Evolutionary conservation across 106 monocot genomes (phyloP).

Genomic region (Dendrobium nobile): DNA sequence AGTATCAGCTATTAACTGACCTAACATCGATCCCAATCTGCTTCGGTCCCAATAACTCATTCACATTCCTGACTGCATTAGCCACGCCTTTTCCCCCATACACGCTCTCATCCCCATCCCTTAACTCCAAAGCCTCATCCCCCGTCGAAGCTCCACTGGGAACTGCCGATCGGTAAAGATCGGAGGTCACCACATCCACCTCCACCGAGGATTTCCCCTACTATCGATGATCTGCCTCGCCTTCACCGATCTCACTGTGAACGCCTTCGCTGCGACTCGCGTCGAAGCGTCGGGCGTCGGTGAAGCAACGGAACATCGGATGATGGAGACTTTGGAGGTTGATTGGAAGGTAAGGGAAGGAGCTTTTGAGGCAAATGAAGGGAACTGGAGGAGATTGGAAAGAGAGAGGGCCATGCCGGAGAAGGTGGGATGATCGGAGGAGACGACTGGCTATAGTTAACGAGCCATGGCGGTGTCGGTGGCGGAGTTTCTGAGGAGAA

Average conservation of each 20-base stretch:
- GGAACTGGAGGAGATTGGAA: neutral
- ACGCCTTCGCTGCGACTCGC: slow-evolving; percentile 8
- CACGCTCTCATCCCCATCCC: slow-evolving; percentile 73
- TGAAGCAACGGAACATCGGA: slow-evolving; percentile 15
- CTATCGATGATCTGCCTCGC: slow-evolving; percentile 94
- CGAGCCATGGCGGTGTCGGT: neutral
- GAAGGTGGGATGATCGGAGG: neutral
- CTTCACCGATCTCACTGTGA: slow-evolving; percentile 46
- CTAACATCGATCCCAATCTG: slow-evolving; percentile 84
- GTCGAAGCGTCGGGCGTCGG: neutral
- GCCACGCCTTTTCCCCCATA: slow-evolving; percentile 92
- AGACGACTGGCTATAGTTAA: neutral
- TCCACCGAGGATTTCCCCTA: slow-evolving; percentile 90
- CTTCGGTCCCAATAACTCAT: slow-evolving; percentile 66
- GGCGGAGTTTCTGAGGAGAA: neutral
- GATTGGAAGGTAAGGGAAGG: neutral
- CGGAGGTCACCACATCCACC: slow-evolving; percentile 70
- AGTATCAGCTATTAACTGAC: slow-evolving; percentile 8
- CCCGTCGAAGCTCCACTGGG: slow-evolving; percentile 96
- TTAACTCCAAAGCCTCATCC: slow-evolving; percentile 90
- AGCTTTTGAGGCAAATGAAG: neutral
- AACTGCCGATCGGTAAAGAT: slow-evolving; percentile 74
- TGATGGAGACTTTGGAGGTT: neutral
- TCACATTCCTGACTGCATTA: slow-evolving; percentile 69
- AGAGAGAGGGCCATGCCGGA: neutral